Evolutionary conservation across 1,284 basidiomycete genomes (phyloP).

Genomic region (Moniliophthora roreri): DNA sequence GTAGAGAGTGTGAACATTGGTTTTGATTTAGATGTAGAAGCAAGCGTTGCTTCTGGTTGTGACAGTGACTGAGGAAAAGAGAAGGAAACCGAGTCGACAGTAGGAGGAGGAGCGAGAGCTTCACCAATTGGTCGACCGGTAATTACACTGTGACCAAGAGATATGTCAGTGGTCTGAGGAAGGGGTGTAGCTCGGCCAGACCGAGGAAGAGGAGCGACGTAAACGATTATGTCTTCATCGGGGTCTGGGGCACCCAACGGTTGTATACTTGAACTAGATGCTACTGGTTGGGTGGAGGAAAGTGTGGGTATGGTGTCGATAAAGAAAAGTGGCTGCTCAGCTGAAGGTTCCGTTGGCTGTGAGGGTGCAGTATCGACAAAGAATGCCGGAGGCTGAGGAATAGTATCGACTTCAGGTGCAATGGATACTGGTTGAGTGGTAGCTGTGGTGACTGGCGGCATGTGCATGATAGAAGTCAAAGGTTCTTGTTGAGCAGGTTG

Average conservation of each 20-base stretch:
- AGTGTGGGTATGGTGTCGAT: constrained; percentile 21
- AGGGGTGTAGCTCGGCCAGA: constrained; percentile 18
- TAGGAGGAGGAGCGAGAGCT: not conserved
- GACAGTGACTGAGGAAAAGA: constrained; percentile 15
- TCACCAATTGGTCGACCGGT: constrained; percentile 23
- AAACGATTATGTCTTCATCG: constrained; percentile 59
- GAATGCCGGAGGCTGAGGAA: not conserved
- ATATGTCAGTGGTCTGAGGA: constrained; percentile 17
- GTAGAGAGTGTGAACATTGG: constrained; percentile 13
- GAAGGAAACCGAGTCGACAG: constrained; percentile 24
- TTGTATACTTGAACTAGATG: constrained; percentile 42
- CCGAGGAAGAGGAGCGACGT: constrained; percentile 58
- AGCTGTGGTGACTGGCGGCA: constrained; percentile 3
- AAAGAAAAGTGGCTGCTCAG: constrained; percentile 18
- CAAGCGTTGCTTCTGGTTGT: not conserved
- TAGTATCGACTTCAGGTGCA: not conserved
- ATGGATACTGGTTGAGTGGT: not conserved
- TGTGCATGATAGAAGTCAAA: too few species aligned
- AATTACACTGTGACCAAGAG: constrained; percentile 24
- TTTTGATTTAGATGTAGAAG: not conserved
- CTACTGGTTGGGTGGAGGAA: constrained; percentile 5
- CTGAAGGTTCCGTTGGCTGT: too few species aligned
- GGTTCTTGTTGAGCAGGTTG: too few species aligned
- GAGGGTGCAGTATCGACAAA: too few species aligned
- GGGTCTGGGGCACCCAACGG: constrained; percentile 30